Conservation (phyloP, 306 rosid species). For the Medicago arabica region DNA sequence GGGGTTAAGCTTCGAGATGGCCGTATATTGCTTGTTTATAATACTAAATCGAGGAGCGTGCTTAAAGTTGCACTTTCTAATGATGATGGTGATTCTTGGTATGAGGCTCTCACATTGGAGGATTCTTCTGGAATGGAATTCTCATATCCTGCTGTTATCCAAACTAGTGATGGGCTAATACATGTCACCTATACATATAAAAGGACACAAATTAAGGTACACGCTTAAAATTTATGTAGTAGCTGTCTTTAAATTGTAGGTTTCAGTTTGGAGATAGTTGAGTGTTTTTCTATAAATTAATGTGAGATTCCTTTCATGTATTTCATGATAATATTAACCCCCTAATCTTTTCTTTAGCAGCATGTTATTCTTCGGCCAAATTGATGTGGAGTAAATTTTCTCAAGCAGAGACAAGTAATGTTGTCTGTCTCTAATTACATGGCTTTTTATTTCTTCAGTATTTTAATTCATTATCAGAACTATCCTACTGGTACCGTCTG, state of each 20-base stretch:
- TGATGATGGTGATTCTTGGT: slow-evolving; percentile 93
- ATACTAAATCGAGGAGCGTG: slow-evolving; percentile 72
- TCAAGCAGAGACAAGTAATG: slow-evolving; percentile 31
- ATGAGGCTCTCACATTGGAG: slow-evolving; percentile 75
- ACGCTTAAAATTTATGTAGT: slow-evolving; percentile 17
- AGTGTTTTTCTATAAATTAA: slow-evolving; percentile 5
- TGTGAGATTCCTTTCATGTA: slow-evolving; percentile 19
- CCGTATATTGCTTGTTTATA: slow-evolving; percentile 69
- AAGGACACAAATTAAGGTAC: slow-evolving; percentile 89
- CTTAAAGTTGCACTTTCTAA: slow-evolving; percentile 81
- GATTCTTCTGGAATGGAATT: slow-evolving; percentile 70
- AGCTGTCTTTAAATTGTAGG: slow-evolving; percentile 23
- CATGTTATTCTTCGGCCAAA: slow-evolving; percentile 69
- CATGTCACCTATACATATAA: slow-evolving; percentile 86
- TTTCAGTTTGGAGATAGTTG: slow-evolving; percentile 24
- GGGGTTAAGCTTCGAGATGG: slow-evolving; percentile 92
- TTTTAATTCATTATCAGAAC: slow-evolving; percentile 10
- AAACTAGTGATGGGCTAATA: slow-evolving; percentile 72
- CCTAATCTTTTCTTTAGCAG: slow-evolving; percentile 50
- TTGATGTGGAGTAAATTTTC: slow-evolving; percentile 43
- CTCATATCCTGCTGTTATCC: slow-evolving; percentile 95
- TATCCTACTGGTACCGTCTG: too few species aligned
- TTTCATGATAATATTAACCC: slow-evolving; percentile 26
- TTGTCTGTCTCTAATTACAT: slow-evolving; percentile 18
- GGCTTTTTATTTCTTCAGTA: slow-evolving; percentile 20